phyloP scores from a whole-genome alignment of 495 filamentous ascomycete genomes.

The Alectoria sarmentosa region DNA sequence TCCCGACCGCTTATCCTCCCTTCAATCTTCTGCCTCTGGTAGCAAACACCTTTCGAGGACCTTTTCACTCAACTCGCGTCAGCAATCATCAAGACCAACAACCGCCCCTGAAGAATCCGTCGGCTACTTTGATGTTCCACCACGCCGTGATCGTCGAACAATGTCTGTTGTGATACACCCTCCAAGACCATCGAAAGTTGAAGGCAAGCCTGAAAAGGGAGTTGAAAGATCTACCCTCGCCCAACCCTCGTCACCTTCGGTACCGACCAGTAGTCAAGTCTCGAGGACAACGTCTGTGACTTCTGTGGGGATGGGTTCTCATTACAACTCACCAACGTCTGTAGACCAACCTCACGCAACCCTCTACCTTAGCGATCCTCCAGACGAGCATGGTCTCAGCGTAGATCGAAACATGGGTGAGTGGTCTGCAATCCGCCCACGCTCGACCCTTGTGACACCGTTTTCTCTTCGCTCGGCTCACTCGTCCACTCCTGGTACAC shows the following conservation, averaged over 20 bases:
- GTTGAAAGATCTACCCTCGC: slow-evolving; percentile 40
- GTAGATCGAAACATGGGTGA: slow-evolving; percentile 17
- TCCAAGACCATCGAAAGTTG: slow-evolving; percentile 12
- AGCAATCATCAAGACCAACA: slow-evolving; percentile 27
- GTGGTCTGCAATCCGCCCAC: slow-evolving; percentile 34
- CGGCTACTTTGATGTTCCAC: slow-evolving; percentile 32
- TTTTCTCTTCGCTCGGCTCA: slow-evolving; percentile 39
- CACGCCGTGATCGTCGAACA: slow-evolving; percentile 32
- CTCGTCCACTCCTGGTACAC: slow-evolving; percentile 42
- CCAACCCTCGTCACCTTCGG: slow-evolving; percentile 61
- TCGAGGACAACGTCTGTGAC: slow-evolving; percentile 62
- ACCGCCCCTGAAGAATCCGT: slow-evolving; percentile 32
- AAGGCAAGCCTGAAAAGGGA: slow-evolving; percentile 11
- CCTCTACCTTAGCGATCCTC: slow-evolving; percentile 13
- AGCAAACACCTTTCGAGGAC: slow-evolving; percentile 36
- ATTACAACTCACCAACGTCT: slow-evolving; percentile 32
- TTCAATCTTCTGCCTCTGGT: slow-evolving; percentile 43
- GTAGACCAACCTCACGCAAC: slow-evolving; percentile 8
- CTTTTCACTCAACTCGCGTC: slow-evolving; percentile 31
- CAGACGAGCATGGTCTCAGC: slow-evolving; percentile 11
- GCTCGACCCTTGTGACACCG: slow-evolving; percentile 40
- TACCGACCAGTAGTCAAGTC: slow-evolving; percentile 60
- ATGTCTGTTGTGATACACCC: slow-evolving; percentile 37
- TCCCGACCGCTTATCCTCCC: slow-evolving; percentile 59
- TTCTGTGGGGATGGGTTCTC: slow-evolving; percentile 56